Conservation (phyloP, 1,284 basidiomycete genomes). For the Apiotrichum gamsii region DNA sequence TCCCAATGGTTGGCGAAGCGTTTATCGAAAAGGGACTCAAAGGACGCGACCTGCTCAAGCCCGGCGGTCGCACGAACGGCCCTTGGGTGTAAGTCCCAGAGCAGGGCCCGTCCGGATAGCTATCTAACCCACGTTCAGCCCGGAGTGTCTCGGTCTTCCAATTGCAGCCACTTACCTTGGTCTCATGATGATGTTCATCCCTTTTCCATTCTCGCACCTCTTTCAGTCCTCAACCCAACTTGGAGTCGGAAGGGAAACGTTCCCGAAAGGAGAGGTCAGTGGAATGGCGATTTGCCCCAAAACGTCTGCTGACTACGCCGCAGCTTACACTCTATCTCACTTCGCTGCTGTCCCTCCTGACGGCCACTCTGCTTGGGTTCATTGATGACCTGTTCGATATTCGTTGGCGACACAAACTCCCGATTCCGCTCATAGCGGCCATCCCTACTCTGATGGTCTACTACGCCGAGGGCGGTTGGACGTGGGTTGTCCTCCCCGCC, state of each 20-base stretch:
- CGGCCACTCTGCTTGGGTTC: slow-evolving; percentile 90
- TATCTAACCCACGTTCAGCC: too few relatives aligned
- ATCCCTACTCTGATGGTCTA: slow-evolving; percentile 95
- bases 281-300: too few relatives aligned
- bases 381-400: slow-evolving; percentile 98
- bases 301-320: background rate
- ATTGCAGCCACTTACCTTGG: slow-evolving; percentile 85
- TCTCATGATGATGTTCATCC: slow-evolving; percentile 76
- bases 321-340: slow-evolving; percentile 89
- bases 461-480: slow-evolving; percentile 87
- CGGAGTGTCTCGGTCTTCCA: slow-evolving; percentile 87
- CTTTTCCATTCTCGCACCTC: slow-evolving; percentile 75
- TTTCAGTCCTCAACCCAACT: slow-evolving; percentile 42
- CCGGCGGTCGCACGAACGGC: slow-evolving; percentile 49
- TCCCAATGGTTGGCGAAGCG: slow-evolving; percentile 65
- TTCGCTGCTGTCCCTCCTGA: slow-evolving; percentile 79
- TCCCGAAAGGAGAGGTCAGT: slow-evolving; percentile 79
- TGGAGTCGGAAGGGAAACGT: slow-evolving; percentile 50
- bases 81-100: slow-evolving; percentile 57
- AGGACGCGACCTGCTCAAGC: slow-evolving; percentile 73
- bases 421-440: slow-evolving; percentile 90
- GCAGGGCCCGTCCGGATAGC: slow-evolving; percentile 1
- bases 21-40: slow-evolving; percentile 71
- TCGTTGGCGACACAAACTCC: slow-evolving; percentile 95
- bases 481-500: slow-evolving; percentile 89